Evolutionary conservation across 768 basidiomycete genomes (phyloP).

Genomic region (Trametes meyenii): DNA sequence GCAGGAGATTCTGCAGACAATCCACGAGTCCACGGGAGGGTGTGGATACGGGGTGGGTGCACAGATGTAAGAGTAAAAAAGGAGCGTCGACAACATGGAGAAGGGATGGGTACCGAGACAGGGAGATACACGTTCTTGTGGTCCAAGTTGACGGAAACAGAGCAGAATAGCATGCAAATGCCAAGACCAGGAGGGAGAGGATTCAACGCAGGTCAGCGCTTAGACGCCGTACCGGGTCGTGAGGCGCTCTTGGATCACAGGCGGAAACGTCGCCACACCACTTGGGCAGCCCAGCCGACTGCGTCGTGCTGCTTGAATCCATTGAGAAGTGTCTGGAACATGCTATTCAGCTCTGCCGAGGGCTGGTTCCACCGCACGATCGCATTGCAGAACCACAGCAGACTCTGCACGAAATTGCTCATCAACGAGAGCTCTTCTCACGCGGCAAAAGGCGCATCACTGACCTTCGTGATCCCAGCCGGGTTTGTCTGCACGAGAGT

Average conservation of each 20-base stretch:
- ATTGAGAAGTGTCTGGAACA: conserved; percentile 89
- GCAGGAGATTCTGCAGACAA: no score
- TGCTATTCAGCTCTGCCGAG: conserved; percentile 85
- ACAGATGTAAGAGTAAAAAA: conserved; percentile 15
- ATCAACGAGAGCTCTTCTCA: conserved; percentile 16
- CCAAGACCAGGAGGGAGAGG: not conserved
- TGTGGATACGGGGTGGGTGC: conserved; percentile 8
- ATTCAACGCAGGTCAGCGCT: not conserved
- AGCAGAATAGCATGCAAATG: conserved; percentile 7
- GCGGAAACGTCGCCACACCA: conserved; percentile 84
- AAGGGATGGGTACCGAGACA: conserved; percentile 23
- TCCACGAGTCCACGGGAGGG: no score
- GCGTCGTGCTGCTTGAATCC: conserved; percentile 91
- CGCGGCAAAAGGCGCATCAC: conserved; percentile 28
- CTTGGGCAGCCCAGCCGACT: conserved; percentile 83
- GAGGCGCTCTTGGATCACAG: conserved; percentile 85
- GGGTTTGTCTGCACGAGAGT: conserved; percentile 95
- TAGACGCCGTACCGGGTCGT: conserved; percentile 82
- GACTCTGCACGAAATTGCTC: conserved; percentile 57
- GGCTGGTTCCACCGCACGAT: conserved; percentile 95
- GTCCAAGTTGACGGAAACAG: conserved; percentile 9
- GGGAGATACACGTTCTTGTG: conserved; percentile 13
- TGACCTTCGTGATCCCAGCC: conserved; percentile 86
- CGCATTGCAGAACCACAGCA: conserved; percentile 98
- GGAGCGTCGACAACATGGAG: conserved; percentile 23